A percentile compares a stretch with the other conserved stretches of the same genome.
Conservation (phyloP, 306 rosid genomes). For the Pterocarpus macrocarpus region DNA sequence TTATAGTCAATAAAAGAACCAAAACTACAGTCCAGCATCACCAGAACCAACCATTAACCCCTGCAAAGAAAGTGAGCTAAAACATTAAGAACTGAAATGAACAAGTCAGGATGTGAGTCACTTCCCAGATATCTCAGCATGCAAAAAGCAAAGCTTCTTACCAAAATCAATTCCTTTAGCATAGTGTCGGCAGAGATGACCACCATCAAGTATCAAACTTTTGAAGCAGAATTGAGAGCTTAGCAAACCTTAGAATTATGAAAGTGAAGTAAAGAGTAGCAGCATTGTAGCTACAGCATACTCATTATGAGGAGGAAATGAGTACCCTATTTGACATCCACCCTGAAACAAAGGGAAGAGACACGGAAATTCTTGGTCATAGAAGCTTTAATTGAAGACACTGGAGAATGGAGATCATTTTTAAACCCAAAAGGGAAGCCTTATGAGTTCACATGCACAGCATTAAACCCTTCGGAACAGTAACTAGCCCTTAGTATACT, state of each 20-base stretch:
- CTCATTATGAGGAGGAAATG: constrained; percentile 34
- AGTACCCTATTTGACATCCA: constrained; percentile 44
- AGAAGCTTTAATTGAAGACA: constrained; percentile 15
- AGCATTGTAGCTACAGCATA: constrained; percentile 43
- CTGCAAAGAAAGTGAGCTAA: constrained; percentile 29
- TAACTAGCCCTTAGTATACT: constrained; percentile 32
- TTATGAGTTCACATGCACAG: constrained; percentile 1
- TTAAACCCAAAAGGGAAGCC: background rate
- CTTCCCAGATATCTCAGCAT: constrained; percentile 49
- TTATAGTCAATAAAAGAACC: background rate
- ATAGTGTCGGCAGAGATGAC: constrained; percentile 38
- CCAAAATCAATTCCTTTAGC: constrained; percentile 48
- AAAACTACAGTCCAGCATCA: constrained; percentile 34
- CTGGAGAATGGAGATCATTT: background rate
- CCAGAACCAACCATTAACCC: constrained; percentile 20
- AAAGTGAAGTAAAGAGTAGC: background rate
- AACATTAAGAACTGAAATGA: constrained; percentile 39
- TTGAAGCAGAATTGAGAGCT: constrained; percentile 24
- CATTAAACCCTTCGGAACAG: background rate
- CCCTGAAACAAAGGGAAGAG: constrained; percentile 54
- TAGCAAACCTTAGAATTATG: constrained; percentile 17
- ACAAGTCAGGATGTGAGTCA: constrained; percentile 32
- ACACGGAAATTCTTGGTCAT: constrained; percentile 46
- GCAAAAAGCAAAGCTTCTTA: constrained; percentile 44
- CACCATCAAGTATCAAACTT: constrained; percentile 36